phyloP scores from a whole-genome alignment of 169 alveolate species.

The Babesia sp. region DNA sequence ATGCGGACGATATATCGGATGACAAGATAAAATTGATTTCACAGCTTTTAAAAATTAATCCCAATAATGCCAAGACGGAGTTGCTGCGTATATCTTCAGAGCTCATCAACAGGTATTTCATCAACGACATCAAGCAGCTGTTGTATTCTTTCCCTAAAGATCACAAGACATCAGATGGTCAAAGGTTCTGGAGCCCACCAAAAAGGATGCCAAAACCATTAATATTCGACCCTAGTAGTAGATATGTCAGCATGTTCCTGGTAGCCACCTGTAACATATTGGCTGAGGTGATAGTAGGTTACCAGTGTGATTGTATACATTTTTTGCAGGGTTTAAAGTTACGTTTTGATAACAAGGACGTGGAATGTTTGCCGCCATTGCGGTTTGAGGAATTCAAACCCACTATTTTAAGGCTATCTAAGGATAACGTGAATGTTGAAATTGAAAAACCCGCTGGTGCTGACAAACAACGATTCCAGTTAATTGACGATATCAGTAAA shows the following conservation, averaged over 20 bases:
- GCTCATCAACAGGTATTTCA: slow-evolving; percentile 84
- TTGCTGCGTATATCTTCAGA: slow-evolving; percentile 85
- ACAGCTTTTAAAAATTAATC: slow-evolving; percentile 56
- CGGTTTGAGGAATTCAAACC: slow-evolving; percentile 54
- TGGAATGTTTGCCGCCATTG: slow-evolving; percentile 8
- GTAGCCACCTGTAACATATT: slow-evolving; percentile 87
- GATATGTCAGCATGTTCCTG: slow-evolving; percentile 78
- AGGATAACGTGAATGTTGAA: slow-evolving; percentile 63
- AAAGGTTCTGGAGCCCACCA: slow-evolving; percentile 97
- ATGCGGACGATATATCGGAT: slow-evolving; percentile 66
- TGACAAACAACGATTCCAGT: background rate
- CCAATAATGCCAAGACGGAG: slow-evolving; percentile 69
- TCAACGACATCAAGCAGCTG: slow-evolving; percentile 90
- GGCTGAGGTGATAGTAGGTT: slow-evolving; percentile 74
- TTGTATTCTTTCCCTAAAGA: slow-evolving; percentile 94
- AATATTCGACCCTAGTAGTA: slow-evolving; percentile 34
- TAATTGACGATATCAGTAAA: slow-evolving; percentile 27
- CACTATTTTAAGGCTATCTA: slow-evolving; percentile 39
- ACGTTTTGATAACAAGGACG: slow-evolving; percentile 22
- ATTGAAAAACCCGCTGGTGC: slow-evolving; percentile 34
- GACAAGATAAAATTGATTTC: slow-evolving; percentile 64
- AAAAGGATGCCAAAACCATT: slow-evolving; percentile 96
- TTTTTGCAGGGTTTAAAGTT: slow-evolving; percentile 17
- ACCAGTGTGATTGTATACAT: background rate
- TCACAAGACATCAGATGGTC: slow-evolving; percentile 92